Conservation (phyloP, 192 early-diverging fungal genomes). For the Linnemannia elongata region DNA sequence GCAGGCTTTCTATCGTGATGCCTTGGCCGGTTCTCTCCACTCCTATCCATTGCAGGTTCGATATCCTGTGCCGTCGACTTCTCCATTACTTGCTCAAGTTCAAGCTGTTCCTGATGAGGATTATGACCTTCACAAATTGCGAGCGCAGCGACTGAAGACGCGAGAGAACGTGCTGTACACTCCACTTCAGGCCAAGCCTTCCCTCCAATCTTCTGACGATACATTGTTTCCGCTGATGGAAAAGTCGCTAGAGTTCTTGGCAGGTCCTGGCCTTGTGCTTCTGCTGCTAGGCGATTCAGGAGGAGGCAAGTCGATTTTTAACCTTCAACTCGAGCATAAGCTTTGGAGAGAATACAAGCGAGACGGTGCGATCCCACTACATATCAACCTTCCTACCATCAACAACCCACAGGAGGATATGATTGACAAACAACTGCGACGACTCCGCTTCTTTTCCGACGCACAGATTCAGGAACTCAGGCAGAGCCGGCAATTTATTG, state of each 20-base stretch:
- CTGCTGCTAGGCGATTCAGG: constrained; percentile 16
- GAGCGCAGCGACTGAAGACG: not conserved
- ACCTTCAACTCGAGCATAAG: not conserved
- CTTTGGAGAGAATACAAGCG: constrained; percentile 5
- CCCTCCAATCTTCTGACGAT: not conserved
- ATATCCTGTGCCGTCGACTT: not conserved
- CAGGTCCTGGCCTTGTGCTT: not conserved
- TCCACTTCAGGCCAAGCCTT: not conserved
- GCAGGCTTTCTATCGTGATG: not conserved
- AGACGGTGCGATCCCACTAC: not conserved
- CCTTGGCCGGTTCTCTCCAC: not conserved
- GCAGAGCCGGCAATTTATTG: not conserved
- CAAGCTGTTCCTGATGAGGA: not conserved
- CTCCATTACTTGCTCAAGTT: not conserved
- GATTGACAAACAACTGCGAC: not conserved
- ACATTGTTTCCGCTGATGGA: not conserved
- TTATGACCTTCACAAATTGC: no score
- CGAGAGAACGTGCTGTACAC: not conserved
- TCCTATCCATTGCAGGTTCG: not conserved
- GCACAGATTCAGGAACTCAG: not conserved
- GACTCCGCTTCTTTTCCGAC: not conserved
- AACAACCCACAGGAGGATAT: not conserved
- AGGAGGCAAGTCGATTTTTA: constrained; percentile 13
- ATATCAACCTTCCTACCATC: not conserved
- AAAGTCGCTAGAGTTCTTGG: not conserved